These are phyloP conservation scores for Leptographium galeiforme DNA, from an alignment of 2,329 filamentous ascomycete genomes.

Conservation along the genomic window DNA sequence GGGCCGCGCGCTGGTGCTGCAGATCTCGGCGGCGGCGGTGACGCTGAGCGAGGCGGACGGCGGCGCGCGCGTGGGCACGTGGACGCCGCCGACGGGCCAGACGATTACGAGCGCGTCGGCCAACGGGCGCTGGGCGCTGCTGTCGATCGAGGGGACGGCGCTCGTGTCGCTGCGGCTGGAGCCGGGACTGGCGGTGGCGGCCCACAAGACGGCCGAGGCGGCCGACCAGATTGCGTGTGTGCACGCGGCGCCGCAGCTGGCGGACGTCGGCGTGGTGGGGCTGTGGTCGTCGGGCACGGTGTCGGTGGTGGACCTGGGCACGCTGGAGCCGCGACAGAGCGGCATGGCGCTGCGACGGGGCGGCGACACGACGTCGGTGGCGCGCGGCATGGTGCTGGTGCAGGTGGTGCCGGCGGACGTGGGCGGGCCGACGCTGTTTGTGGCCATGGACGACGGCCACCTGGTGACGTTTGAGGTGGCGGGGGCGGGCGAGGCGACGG, in stretches of 20 bases:
- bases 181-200: slow-evolving; percentile 41
- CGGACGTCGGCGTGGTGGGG: slow-evolving; percentile 61
- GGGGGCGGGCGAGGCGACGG: too few relatives aligned
- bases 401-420: slow-evolving; percentile 53
- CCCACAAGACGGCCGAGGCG: slow-evolving; percentile 45
- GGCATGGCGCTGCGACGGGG: slow-evolving; percentile 47
- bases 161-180: slow-evolving; percentile 55
- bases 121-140: slow-evolving; percentile 53
- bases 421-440: slow-evolving; percentile 60
- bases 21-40: slow-evolving; percentile 57
- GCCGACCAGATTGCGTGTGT: slow-evolving; percentile 77
- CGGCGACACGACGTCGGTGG: slow-evolving; percentile 61
- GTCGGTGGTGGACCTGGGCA: slow-evolving; percentile 56
- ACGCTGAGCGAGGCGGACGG: slow-evolving; percentile 48
- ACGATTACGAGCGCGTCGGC: slow-evolving; percentile 67
- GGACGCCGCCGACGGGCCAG: slow-evolving; percentile 36
- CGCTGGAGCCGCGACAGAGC: slow-evolving; percentile 47
- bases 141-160: slow-evolving; percentile 64
- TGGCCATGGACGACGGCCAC: slow-evolving; percentile 85
- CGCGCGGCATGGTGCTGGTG: slow-evolving; percentile 67
- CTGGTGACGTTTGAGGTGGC: slow-evolving; percentile 74
- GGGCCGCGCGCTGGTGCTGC: slow-evolving; percentile 42
- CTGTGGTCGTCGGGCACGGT: slow-evolving; percentile 80
- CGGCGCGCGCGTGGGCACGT: slow-evolving; percentile 41
- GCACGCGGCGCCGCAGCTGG: slow-evolving; percentile 52